These are phyloP conservation scores for Rhododendron henanense DNA, from an alignment of 148 eudicot species.

Conservation along the genomic window DNA sequence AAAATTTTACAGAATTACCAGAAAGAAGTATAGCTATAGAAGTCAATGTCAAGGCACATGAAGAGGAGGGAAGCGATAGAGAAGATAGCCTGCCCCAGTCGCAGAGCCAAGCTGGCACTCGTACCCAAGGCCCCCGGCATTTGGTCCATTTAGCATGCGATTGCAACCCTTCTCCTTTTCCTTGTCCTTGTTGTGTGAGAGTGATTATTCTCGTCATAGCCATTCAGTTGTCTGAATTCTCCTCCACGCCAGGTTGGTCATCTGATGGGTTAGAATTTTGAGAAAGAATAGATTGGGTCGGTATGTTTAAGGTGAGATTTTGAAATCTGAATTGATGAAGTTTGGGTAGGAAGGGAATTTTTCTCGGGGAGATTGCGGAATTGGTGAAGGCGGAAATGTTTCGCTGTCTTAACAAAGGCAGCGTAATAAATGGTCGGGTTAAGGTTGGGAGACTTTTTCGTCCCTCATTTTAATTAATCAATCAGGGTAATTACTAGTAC, in stretches of 20 bases:
- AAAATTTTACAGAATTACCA: slow-evolving; percentile 18
- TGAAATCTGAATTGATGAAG: neutral
- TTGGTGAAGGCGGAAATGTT: neutral
- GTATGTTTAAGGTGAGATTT: neutral
- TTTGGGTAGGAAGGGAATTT: neutral
- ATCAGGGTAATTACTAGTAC: too few relatives aligned
- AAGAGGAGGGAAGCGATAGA: slow-evolving; percentile 72
- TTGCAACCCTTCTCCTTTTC: neutral
- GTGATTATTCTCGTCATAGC: slow-evolving; percentile 3
- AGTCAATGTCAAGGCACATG: slow-evolving; percentile 68
- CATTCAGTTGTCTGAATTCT: slow-evolving; percentile 5
- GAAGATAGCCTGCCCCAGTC: slow-evolving; percentile 65
- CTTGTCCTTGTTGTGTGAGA: neutral
- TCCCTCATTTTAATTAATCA: neutral
- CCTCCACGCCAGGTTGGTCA: slow-evolving; percentile 1
- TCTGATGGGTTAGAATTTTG: neutral
- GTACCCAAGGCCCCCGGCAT: slow-evolving; percentile 79
- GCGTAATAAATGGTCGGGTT: neutral
- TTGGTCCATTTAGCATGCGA: slow-evolving; percentile 39
- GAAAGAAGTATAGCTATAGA: slow-evolving; percentile 62
- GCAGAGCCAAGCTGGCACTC: slow-evolving; percentile 62
- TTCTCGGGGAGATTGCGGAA: neutral
- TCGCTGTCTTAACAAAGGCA: neutral
- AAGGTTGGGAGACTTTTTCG: neutral
- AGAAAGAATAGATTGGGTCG: neutral